Evolutionary conservation across 2,329 filamentous ascomycete species (phyloP).

Genomic region (Penicillium sp.): DNA sequence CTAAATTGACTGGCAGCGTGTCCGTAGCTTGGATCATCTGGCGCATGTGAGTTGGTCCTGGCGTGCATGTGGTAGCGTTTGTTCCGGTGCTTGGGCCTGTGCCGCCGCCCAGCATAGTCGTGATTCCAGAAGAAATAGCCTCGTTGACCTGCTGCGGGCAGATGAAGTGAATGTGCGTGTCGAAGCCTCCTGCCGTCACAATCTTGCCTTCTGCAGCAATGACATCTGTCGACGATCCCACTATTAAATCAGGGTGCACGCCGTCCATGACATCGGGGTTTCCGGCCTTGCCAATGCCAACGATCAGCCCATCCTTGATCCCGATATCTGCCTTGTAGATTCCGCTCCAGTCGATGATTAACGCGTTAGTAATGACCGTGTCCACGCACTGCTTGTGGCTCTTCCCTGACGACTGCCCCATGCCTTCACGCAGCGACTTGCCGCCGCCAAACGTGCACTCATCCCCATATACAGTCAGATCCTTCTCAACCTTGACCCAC

Average conservation of each 20-base stretch:
- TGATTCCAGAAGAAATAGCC: constrained; percentile 78
- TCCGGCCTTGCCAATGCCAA: constrained; percentile 87
- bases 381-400: constrained; percentile 70
- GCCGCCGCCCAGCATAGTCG: constrained; percentile 84
- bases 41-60: constrained; percentile 74
- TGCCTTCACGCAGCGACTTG: constrained; percentile 89
- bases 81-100: constrained; percentile 90
- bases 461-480: constrained; percentile 80
- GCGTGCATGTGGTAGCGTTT: constrained; percentile 90
- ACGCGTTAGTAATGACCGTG: constrained; percentile 80
- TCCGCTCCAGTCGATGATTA: constrained; percentile 85
- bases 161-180: constrained; percentile 91
- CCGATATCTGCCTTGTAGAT: constrained; percentile 98
- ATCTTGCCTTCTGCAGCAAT: constrained; percentile 89
- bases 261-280: constrained; percentile 98
- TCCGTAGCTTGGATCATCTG: constrained; percentile 90
- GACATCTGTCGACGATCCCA: constrained; percentile 87
- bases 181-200: constrained; percentile 82
- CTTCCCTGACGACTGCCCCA: constrained; percentile 85
- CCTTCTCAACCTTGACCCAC: constrained; percentile 86
- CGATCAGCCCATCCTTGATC: constrained; percentile 80
- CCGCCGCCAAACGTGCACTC: constrained; percentile 95
- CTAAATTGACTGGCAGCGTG: constrained; percentile 75
- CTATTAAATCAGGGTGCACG: constrained; percentile 70
- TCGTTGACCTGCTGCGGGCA: constrained; percentile 89